These are phyloP conservation scores for Trichosporon sp. DNA, from an alignment of 1,284 basidiomycete species.

Conservation along the genomic window DNA sequence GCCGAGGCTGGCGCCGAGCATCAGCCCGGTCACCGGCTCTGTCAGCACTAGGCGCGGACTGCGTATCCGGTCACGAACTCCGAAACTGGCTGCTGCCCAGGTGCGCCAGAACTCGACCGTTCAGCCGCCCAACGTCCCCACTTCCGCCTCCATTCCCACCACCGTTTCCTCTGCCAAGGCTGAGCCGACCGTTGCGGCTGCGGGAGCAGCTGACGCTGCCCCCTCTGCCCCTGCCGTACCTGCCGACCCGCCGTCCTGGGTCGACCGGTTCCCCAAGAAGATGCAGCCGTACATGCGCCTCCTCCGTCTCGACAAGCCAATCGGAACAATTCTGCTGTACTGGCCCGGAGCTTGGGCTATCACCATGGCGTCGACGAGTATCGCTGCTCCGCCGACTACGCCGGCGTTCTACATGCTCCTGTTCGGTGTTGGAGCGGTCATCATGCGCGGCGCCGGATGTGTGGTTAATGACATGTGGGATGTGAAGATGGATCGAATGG, in stretches of 20 bases:
- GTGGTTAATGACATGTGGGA: constrained; percentile 99
- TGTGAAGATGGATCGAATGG: constrained; percentile 81
- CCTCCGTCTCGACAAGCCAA: constrained; percentile 90
- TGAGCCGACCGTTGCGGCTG: not conserved
- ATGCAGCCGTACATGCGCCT: constrained; percentile 76
- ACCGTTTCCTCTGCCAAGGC: not conserved
- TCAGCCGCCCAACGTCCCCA: not conserved
- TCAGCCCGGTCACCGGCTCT: not conserved
- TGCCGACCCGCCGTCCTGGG: constrained; percentile 20
- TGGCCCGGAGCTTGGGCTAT: constrained; percentile 98
- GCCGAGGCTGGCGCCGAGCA: not conserved
- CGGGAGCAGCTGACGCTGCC: not conserved
- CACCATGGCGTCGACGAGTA: constrained; percentile 84
- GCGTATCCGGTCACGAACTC: not conserved
- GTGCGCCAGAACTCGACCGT: not conserved
- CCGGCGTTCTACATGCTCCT: constrained; percentile 76
- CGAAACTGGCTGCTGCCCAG: not conserved
- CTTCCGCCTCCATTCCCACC: not conserved
- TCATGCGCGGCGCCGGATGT: constrained; percentile 98
- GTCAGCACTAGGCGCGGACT: not conserved
- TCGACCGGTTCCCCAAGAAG: constrained; percentile 43
- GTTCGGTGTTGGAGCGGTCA: constrained; percentile 85
- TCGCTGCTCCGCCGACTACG: constrained; percentile 66
- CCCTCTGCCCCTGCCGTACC: not conserved
- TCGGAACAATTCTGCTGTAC: constrained; percentile 85